Evolutionary conservation across 2,329 filamentous ascomycete species (phyloP).

Genomic region (Alternaria atra): DNA sequence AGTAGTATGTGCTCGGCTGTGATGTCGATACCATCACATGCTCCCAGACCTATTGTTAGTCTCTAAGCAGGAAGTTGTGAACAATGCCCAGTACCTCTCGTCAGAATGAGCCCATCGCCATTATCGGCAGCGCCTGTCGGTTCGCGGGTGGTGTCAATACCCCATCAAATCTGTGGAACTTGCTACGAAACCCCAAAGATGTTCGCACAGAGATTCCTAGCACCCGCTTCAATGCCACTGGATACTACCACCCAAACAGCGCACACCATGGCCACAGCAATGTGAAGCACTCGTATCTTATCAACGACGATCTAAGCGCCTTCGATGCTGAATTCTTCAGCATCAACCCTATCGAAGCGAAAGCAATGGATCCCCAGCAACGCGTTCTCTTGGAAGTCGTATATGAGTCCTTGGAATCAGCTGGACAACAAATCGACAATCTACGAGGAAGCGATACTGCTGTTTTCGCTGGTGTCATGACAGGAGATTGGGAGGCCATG

Average conservation of each 20-base stretch:
- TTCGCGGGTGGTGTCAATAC: conserved; percentile 45
- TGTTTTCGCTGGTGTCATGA: conserved; percentile 31
- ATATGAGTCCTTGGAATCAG: conserved; percentile 28
- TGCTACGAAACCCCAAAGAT: conserved; percentile 39
- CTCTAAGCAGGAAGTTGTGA: too few species aligned
- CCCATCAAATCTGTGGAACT: conserved; percentile 48
- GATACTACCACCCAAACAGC: conserved; percentile 36
- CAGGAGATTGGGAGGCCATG: conserved; percentile 37
- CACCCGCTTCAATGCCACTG: conserved; percentile 38
- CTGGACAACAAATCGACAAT: conserved; percentile 11
- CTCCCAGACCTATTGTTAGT: too few species aligned
- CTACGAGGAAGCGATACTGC: conserved; percentile 1
- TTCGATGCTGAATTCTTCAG: conserved; percentile 32
- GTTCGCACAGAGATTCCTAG: conserved; percentile 39
- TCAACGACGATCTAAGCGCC: neutral
- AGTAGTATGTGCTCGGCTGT: too few species aligned
- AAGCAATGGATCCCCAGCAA: conserved; percentile 35
- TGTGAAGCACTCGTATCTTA: conserved; percentile 18
- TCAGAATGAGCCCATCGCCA: conserved; percentile 38
- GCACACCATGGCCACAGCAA: conserved; percentile 46
- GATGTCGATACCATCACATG: too few species aligned
- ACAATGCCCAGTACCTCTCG: too few species aligned
- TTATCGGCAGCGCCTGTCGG: conserved; percentile 51
- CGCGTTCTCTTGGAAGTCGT: conserved; percentile 27
- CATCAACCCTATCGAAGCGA: conserved; percentile 25